A percentile compares a stretch with the other conserved stretches of the same genome.
Evolutionary conservation across 306 rosid species (phyloP).

Genomic region (Prunus mongolica): DNA sequence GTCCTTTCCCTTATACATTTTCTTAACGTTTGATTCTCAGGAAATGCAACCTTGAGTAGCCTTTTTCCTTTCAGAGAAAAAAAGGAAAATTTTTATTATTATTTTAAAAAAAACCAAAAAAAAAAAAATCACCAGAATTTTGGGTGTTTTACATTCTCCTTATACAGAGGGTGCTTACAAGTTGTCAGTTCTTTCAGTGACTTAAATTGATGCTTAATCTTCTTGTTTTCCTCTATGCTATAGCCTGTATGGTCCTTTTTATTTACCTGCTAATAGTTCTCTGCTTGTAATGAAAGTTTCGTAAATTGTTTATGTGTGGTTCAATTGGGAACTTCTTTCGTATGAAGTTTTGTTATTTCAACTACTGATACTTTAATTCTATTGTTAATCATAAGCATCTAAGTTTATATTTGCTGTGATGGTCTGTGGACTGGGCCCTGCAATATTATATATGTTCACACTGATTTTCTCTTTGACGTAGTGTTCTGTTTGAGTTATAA

Average conservation of each 20-base stretch:
- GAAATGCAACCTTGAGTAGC: background rate
- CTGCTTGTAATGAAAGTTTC: background rate
- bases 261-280: background rate
- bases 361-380: background rate
- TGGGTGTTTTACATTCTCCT: too few relatives aligned
- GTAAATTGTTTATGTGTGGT: background rate
- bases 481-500: background rate
- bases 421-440: background rate
- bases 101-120: background rate
- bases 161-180: too few relatives aligned
- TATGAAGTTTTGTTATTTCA: background rate
- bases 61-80: background rate
- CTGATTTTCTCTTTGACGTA: background rate
- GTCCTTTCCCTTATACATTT: background rate
- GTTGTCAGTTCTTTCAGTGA: background rate
- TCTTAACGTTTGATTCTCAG: too few relatives aligned
- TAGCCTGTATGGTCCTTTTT: background rate
- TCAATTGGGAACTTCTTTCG: background rate
- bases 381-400: background rate
- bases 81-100: background rate
- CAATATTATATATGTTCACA: background rate
- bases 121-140: background rate
- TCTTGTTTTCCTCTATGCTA: background rate
- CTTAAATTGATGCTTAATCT: background rate
- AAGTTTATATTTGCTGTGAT: background rate